phyloP scores from a whole-genome alignment of 495 filamentous ascomycete genomes.

The Bathelium albidoporum region DNA sequence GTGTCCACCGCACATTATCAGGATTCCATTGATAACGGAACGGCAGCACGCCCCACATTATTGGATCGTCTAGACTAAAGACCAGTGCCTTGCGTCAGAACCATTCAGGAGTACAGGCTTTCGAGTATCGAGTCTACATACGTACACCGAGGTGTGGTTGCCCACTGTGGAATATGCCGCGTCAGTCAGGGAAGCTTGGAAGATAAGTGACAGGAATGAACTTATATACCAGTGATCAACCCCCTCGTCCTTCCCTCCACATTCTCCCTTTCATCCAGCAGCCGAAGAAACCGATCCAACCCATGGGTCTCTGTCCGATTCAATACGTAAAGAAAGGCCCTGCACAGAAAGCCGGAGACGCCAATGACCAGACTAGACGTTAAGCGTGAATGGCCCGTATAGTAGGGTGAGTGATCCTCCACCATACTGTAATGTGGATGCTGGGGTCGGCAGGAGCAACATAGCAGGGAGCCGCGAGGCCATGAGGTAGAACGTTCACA shows the following conservation, averaged over 20 bases:
- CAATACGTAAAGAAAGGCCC: constrained; percentile 27
- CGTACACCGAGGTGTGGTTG: constrained; percentile 94
- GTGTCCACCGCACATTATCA: constrained; percentile 68
- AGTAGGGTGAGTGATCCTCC: constrained; percentile 9
- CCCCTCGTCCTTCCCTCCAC: constrained; percentile 59
- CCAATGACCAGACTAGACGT: constrained; percentile 26
- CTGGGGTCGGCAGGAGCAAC: not conserved
- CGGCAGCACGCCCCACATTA: constrained; percentile 85
- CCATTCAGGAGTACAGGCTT: not conserved
- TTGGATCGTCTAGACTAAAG: constrained; percentile 78
- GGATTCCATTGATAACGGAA: constrained; percentile 56
- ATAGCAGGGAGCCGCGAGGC: not conserved
- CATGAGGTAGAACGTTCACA: not conserved
- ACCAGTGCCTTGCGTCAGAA: constrained; percentile 5
- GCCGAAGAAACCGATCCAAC: constrained; percentile 59
- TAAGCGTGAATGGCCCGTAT: constrained; percentile 23
- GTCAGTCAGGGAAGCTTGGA: not conserved
- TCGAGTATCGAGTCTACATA: constrained; percentile 30
- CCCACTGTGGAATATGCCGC: constrained; percentile 51
- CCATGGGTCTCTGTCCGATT: constrained; percentile 52
- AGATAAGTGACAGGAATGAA: not conserved
- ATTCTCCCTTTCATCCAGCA: constrained; percentile 63
- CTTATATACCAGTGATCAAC: constrained; percentile 68
- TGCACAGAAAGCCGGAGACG: constrained; percentile 24
- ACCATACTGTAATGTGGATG: not conserved